Base-by-base conservation (phyloP, 495 filamentous ascomycete genomes). In the Xylaria curta region DNA sequence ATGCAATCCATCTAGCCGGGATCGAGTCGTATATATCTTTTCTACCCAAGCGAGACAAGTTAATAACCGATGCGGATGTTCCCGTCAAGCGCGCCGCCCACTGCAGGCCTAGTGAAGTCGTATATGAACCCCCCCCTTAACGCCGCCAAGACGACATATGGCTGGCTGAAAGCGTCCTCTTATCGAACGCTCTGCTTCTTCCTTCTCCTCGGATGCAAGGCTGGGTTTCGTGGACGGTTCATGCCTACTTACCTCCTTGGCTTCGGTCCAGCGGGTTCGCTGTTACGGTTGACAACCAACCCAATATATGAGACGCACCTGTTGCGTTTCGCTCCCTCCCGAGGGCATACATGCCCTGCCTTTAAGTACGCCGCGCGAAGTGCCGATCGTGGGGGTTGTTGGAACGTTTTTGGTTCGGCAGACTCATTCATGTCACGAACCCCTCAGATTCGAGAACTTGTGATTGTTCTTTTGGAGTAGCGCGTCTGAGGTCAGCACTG, bases 31-130 rank as follows among this genome's bases (percentile, higher is more conserved):
- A 64, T 62, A 64, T 51, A 54, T 58, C 51, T 53, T 17, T 54
- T 49, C 44, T 56, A 7, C 36, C 3, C 68, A 53, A 64, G 59
- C 68, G 44, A 64, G 59, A 56, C 47, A 68, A 60, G 38, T 21
- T 12, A 54, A 36, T 8, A 54, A 64, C 36, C 44, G 38, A 47
- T 49, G 42, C 17, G 47, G 24, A 40, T 61, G 4, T 64, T 24
- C 46, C 38, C 44, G 15, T 38, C 26, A 12, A 12, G 26, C 21
- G 31, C 58, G 33, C 61, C 47, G 21, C 47, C 44, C 44, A 13
- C 28, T 62, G 36, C 47, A 59, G 58, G 59, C 44, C 42, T 59
- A 15, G 46, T 33, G 19, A 63, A 51, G 31, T 42, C 38, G 40
- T 60, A 70, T 31, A 31, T 24, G 26, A 38, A 46, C 2, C 26